Evolutionary conservation across 306 rosid species (phyloP), one percentile per base, ranked within the genome.

Genomic region (Alnus glutinosa): DNA sequence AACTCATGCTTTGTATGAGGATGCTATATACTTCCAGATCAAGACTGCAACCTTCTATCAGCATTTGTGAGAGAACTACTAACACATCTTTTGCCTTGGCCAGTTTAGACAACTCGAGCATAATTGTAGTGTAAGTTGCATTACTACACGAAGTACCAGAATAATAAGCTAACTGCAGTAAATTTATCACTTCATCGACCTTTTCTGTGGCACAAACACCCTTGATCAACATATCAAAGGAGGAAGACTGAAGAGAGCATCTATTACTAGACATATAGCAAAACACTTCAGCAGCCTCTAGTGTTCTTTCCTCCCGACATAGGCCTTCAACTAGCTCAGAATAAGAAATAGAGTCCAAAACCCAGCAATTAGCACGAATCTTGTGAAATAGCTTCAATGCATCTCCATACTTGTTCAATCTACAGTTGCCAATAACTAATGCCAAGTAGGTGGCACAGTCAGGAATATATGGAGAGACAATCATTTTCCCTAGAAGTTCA

Each of bases 401-500:
- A 83, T 84, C 83, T 73, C 80, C 86, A 70, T 83, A 86, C 79
- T 77, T 85, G 78, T 83, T 75, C 79, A 73, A 77, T 87, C 87
- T 89, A 82, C 95, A 90, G 86, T 89, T 84, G 70, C 97, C 94
- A 81, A 90, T 5, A 50, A 95, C 78, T 63, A 95, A 88, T 81
- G 97, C 91, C 4, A 92, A 89, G 82, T 91, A 90, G 3, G 98
- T 91, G 49, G 77, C 80, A 77, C 64, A 50, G 23, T 91, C 91
- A 55, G 78, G 96, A 77, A 75, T 68, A 85, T 79, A 76, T 34
- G 87, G 85, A 49, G 76, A 85, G 36, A 81, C 80, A 64, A 90
- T 84, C 98, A 92, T 92, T 83, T 89, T 91, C 58, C 91, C 89
- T 1, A 95, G 90, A 85, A 92, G 85, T 84, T 73, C 84, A 66